Percentiles rank a stretch among this genome's conserved stretches.
Evolutionary conservation across 495 filamentous ascomycete species (phyloP).

Genomic region (Achaetomiella virescens): DNA sequence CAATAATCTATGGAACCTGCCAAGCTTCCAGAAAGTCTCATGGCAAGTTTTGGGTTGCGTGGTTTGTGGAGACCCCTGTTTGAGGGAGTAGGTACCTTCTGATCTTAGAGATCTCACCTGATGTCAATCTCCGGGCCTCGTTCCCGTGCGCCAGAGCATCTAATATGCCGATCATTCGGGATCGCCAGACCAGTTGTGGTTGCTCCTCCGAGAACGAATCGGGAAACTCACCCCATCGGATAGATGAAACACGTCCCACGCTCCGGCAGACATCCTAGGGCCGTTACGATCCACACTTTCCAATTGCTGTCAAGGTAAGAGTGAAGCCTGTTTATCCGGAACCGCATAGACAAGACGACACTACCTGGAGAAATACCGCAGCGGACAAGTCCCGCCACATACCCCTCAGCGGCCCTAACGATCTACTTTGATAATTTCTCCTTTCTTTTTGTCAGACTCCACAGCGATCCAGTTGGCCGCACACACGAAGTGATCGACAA

Average conservation of each 20-base stretch:
- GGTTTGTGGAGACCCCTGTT: too few species aligned
- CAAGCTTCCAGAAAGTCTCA: too few species aligned
- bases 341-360: neutral
- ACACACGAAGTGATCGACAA: neutral
- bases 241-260: conserved; percentile 12
- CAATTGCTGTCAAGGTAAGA: neutral
- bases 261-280: neutral
- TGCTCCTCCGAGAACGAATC: neutral
- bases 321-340: conserved; percentile 4
- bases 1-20: too few species aligned
- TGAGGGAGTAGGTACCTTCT: too few species aligned
- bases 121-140: neutral
- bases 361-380: neutral
- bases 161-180: conserved; percentile 3
- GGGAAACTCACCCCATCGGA: neutral
- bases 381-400: neutral
- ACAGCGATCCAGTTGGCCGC: neutral
- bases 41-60: too few species aligned
- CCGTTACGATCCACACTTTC: neutral
- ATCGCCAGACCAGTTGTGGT: neutral
- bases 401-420: neutral
- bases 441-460: neutral
- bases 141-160: conserved; percentile 1
- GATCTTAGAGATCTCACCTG: neutral
- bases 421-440: neutral